A percentile compares a stretch with the other conserved stretches of the same genome.
Evolutionary conservation across 2,329 filamentous ascomycete species (phyloP).

Genomic region (Aspergillus sp.): DNA sequence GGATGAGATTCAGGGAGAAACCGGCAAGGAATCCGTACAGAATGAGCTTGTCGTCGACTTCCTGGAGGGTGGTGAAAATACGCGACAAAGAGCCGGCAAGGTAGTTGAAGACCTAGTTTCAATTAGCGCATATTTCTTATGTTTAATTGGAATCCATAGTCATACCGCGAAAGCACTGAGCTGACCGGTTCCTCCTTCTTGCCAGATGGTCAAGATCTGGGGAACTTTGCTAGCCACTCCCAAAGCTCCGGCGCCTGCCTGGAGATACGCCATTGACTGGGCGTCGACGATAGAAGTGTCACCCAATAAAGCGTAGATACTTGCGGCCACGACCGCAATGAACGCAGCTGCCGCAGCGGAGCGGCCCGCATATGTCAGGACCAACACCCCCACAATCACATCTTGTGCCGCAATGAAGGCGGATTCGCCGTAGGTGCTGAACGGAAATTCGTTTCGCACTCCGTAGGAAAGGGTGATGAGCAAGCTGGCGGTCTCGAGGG

Average conservation of each 20-base stretch:
- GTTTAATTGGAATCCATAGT: too few species aligned
- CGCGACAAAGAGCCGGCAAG: conserved; percentile 87
- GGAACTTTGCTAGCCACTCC: conserved; percentile 89
- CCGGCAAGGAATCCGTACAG: conserved; percentile 92
- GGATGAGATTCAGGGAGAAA: conserved; percentile 81
- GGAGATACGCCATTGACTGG: conserved; percentile 69
- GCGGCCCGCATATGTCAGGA: conserved; percentile 77
- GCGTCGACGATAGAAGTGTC: conserved; percentile 62
- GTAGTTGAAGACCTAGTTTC: conserved; percentile 88
- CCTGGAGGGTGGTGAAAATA: conserved; percentile 96
- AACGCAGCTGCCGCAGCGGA: conserved; percentile 70
- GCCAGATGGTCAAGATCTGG: conserved; percentile 84
- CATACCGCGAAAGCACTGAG: conserved; percentile 92
- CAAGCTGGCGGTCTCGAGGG: conserved; percentile 86
- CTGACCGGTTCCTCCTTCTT: conserved; percentile 86
- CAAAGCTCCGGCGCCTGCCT: conserved; percentile 79
- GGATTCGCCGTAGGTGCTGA: conserved; percentile 95
- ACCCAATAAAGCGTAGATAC: conserved; percentile 69
- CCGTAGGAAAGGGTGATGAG: conserved; percentile 92
- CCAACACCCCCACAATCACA: conserved; percentile 80
- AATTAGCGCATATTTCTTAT: background rate
- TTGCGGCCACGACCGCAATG: conserved; percentile 71
- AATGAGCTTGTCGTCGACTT: conserved; percentile 95
- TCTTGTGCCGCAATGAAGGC: conserved; percentile 91
- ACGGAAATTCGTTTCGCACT: conserved; percentile 84